These are phyloP conservation scores for Cyphellophora attinorum DNA, from an alignment of 2,329 filamentous ascomycete genomes.

Conservation along the genomic window DNA sequence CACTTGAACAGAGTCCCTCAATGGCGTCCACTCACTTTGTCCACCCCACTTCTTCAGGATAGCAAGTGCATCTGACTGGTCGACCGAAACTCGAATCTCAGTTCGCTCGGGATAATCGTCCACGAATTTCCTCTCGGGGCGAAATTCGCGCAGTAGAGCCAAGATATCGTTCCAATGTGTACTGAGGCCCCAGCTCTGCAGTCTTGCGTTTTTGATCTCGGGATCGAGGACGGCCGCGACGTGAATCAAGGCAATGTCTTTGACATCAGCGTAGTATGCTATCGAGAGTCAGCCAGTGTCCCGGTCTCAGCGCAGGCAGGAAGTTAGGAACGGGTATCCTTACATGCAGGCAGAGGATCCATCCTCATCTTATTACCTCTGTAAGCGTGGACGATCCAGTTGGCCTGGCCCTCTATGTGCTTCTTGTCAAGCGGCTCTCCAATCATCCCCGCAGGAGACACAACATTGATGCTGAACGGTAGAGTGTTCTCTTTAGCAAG, in stretches of 20 bases:
- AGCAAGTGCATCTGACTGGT: too few relatives aligned
- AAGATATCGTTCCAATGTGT: constrained; percentile 37
- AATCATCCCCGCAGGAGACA: constrained; percentile 10
- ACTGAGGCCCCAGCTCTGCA: constrained; percentile 43
- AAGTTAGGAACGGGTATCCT: constrained; percentile 22
- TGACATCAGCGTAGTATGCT: constrained; percentile 25
- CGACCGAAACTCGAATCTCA: too few relatives aligned
- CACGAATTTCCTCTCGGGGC: constrained; percentile 29
- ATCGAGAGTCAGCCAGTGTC: constrained; percentile 2
- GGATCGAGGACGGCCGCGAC: constrained; percentile 41
- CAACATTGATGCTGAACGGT: constrained; percentile 18
- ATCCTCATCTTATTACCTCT: constrained; percentile 28
- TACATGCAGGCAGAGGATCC: too few relatives aligned
- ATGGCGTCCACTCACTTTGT: too few relatives aligned
- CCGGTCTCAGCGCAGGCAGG: constrained; percentile 11
- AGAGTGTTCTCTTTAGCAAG: constrained; percentile 24
- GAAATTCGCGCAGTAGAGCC: constrained; percentile 25
- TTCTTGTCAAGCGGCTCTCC: constrained; percentile 3
- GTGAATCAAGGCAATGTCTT: constrained; percentile 43
- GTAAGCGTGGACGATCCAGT: constrained; percentile 27
- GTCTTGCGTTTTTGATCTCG: constrained; percentile 36
- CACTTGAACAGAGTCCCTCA: too few relatives aligned
- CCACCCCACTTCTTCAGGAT: too few relatives aligned
- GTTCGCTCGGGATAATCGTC: too few relatives aligned
- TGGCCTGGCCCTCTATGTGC: constrained; percentile 1